Percentiles rank a stretch among this genome's conserved stretches.
Conservation (phyloP, 1,139 yeast species). For the Taphrina confusa region DNA sequence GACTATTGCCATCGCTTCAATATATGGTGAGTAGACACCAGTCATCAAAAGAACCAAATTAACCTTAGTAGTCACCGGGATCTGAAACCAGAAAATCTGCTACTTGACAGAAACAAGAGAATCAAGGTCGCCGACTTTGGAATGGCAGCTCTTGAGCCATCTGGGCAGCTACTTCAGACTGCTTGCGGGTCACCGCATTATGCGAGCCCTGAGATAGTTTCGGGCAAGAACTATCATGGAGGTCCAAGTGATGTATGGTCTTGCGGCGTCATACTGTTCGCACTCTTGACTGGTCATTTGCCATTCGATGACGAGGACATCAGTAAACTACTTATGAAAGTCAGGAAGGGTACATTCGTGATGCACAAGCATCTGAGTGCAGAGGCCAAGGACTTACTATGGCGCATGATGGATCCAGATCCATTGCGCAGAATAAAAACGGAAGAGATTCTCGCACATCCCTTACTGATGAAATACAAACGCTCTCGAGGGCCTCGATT, state of each 20-base stretch:
- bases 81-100: conserved; percentile 88
- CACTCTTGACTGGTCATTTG: conserved; percentile 86
- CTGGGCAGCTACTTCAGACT: conserved; percentile 81
- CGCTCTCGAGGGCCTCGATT: conserved; percentile 39
- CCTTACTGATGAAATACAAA: conserved; percentile 69
- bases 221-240: conserved; percentile 92
- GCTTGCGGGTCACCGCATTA: conserved; percentile 98
- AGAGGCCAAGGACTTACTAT: conserved; percentile 85
- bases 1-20: conserved; percentile 91
- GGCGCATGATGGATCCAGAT: conserved; percentile 75
- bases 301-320: conserved; percentile 98
- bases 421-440: conserved; percentile 79
- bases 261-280: conserved; percentile 92
- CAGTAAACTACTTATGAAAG: conserved; percentile 78
- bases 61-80: conserved; percentile 70
- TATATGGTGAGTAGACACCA: conserved; percentile 51
- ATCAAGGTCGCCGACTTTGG: conserved; percentile 98
- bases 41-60: neutral
- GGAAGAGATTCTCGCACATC: conserved; percentile 71
- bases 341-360: conserved; percentile 80
- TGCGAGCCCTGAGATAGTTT: conserved; percentile 96
- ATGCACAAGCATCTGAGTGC: conserved; percentile 78
- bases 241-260: conserved; percentile 99
- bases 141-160: conserved; percentile 97
- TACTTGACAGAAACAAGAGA: conserved; percentile 80